Evolutionary conservation across 2,329 filamentous ascomycete species (phyloP), one percentile per base, ranked within the genome.

Genomic region (Sporothrix variecibatus): DNA sequence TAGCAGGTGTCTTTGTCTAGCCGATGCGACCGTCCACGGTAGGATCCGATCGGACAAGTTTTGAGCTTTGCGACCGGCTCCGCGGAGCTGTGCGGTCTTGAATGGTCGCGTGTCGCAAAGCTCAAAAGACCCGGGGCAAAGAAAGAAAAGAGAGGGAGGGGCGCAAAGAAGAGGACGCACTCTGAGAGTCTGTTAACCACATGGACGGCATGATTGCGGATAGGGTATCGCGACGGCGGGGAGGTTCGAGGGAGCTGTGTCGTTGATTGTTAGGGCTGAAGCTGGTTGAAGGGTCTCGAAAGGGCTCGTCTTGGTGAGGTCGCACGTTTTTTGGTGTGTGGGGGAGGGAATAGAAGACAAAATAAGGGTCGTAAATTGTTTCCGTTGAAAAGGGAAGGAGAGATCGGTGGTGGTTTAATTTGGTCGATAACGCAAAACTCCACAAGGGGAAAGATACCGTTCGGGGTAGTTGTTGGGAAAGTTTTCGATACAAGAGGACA

Each of bases 121-220:
- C 62, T 51, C 60, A 9, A 6, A 6, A 28, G 15, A 34, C 23
- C 53, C 34, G 46, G 67, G 20, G 34, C 17, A 38, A 26, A 38
- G 17, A n/a, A 53, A 5, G 28, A 56, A 56, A 43, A 46, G n/a
- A 64, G 58, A 46, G 7, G n/a, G 40, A 43, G 64, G 40, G 71
- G 71, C 46, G 28, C 3, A 31, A 8, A 34, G 34, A 34, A 26
- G n/a, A 12, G 23, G 38, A 87, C 93, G 81, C 88, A 97, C 95
- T 98, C 84, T 98, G 95, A 81, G 93, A 90, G 85, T 98, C 95
- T 79, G 95, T 93, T 81, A 98, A 88, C 95, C 95, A 98, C 93
- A 97, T 97, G 75, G 94, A 92, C 81, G 92, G 93, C 93, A 95
- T 93, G 9, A 34, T 73, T 53, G 64, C 53, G 49, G 34, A 53